Conservation (phyloP, 441 rosid species). For the Erodium moschatum region DNA sequence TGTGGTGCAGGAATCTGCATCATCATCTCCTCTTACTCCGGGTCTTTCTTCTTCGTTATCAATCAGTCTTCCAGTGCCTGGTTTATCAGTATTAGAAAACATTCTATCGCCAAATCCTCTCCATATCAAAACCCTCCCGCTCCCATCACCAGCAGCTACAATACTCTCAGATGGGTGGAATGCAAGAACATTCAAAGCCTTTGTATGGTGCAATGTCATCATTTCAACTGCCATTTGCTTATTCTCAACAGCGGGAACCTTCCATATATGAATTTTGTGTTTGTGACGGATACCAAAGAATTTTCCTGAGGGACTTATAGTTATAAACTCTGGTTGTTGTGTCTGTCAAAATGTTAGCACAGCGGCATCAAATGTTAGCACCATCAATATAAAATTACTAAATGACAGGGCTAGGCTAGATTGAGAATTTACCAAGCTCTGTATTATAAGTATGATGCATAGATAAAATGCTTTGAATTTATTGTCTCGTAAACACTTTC, state of each 20-base stretch:
- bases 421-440: not conserved
- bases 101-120: conserved; percentile 64
- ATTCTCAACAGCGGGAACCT: conserved; percentile 49
- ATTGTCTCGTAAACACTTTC: not conserved
- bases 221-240: conserved; percentile 35
- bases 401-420: too few relatives aligned
- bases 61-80: conserved; percentile 22
- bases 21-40: conserved; percentile 83
- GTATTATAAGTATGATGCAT: not conserved
- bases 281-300: conserved; percentile 54
- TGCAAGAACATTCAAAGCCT: conserved; percentile 51
- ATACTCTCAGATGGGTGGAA: conserved; percentile 78
- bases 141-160: conserved; percentile 83
- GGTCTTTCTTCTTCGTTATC: conserved; percentile 58
- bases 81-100: conserved; percentile 28
- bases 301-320: conserved; percentile 51
- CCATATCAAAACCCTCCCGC: conserved; percentile 91
- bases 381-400: not conserved
- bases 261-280: conserved; percentile 60
- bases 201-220: conserved; percentile 77
- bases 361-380: conserved; percentile 12
- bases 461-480: not conserved
- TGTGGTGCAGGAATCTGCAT: conserved; percentile 85
- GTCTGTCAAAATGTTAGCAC: conserved; percentile 41
- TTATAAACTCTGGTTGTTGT: conserved; percentile 47